These are phyloP conservation scores for Venustampulla echinocandica DNA, from an alignment of 495 filamentous ascomycete genomes.

Conservation along the genomic window DNA sequence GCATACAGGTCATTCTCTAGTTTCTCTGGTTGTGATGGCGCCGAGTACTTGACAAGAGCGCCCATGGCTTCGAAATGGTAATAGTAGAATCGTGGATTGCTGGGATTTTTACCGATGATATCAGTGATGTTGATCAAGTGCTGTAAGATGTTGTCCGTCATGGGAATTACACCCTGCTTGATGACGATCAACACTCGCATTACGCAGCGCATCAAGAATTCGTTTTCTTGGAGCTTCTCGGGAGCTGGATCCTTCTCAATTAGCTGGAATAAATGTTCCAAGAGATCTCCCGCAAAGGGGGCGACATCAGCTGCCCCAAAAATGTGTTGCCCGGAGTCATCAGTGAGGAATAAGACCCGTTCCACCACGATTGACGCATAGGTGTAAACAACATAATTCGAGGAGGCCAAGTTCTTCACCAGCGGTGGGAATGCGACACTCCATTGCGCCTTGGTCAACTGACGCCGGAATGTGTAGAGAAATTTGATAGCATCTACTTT, in stretches of 20 bases:
- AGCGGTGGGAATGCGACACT: slow-evolving; percentile 77
- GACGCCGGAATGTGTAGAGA: slow-evolving; percentile 88
- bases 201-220: slow-evolving; percentile 95
- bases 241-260: slow-evolving; percentile 73
- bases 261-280: slow-evolving; percentile 86
- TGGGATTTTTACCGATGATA: slow-evolving; percentile 84
- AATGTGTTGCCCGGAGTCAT: slow-evolving; percentile 61
- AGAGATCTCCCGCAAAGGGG: slow-evolving; percentile 71
- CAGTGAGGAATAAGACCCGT: slow-evolving; percentile 71
- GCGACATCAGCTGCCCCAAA: slow-evolving; percentile 65
- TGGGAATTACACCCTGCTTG: slow-evolving; percentile 62
- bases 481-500: slow-evolving; percentile 98
- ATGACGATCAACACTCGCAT: slow-evolving; percentile 95
- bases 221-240: slow-evolving; percentile 95
- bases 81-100: slow-evolving; percentile 96
- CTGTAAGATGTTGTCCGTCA: slow-evolving; percentile 61
- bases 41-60: slow-evolving; percentile 78
- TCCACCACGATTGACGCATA: slow-evolving; percentile 95
- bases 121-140: slow-evolving; percentile 80
- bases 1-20: slow-evolving; percentile 69
- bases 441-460: slow-evolving; percentile 79
- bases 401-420: slow-evolving; percentile 77
- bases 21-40: slow-evolving; percentile 55
- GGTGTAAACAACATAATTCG: slow-evolving; percentile 91
- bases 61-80: slow-evolving; percentile 94